phyloP scores from a whole-genome alignment of 208 protist species.

The Strigomonas culicis region DNA sequence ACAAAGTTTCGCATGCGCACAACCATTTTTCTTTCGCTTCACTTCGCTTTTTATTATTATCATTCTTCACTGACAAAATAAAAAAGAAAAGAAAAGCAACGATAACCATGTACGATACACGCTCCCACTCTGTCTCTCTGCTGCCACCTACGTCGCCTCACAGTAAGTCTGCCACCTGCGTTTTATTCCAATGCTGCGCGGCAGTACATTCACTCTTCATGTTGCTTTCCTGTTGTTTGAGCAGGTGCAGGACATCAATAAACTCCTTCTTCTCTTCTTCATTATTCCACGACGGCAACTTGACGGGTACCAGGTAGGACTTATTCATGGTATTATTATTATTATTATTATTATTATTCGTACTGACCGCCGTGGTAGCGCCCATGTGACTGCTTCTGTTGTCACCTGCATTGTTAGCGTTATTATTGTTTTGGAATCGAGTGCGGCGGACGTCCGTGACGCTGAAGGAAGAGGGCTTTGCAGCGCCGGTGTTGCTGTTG shows the following conservation, averaged over 20 bases:
- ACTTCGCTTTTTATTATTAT: no score
- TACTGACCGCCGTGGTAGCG: not conserved
- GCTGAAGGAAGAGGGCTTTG: not conserved
- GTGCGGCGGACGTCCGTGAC: not conserved
- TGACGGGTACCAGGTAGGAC: slow-evolving; percentile 28
- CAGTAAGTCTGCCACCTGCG: not conserved
- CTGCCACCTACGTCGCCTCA: no score
- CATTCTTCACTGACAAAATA: no score
- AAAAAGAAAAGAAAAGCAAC: no score
- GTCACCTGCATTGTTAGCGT: not conserved
- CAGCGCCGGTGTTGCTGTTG: not conserved
- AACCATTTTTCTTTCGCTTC: no score
- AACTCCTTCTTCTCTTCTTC: slow-evolving; percentile 64
- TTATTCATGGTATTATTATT: not conserved
- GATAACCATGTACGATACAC: no score
- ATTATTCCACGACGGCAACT: slow-evolving; percentile 70
- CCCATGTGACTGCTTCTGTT: not conserved
- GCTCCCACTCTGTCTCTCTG: no score
- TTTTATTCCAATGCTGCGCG: not conserved
- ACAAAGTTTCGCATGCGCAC: no score
- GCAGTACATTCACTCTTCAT: slow-evolving; percentile 5
- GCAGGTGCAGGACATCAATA: slow-evolving; percentile 36
- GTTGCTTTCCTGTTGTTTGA: slow-evolving; percentile 27
- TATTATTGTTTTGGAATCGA: not conserved
- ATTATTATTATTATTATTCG: slow-evolving; percentile 1